Percentiles rank a stretch among this genome's conserved stretches.
These are phyloP conservation scores for Ettlia oleoabundans DNA, from an alignment of 139 green algal species.

Conservation along the genomic window DNA sequence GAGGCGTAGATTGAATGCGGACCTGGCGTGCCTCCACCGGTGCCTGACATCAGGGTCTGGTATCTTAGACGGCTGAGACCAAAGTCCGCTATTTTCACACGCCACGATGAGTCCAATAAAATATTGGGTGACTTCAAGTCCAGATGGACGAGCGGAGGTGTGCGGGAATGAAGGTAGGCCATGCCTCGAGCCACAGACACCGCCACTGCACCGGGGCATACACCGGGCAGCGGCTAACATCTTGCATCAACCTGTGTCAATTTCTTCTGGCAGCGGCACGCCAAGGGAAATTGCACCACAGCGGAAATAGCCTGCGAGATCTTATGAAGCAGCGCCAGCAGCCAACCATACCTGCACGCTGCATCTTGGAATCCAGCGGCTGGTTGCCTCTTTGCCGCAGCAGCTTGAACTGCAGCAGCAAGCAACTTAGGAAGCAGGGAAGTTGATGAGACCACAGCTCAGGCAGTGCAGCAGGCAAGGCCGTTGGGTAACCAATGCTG, in stretches of 20 bases:
- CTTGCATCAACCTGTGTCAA: no score
- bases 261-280: neutral
- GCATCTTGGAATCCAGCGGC: slow-evolving; percentile 46
- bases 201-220: slow-evolving; percentile 47
- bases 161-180: slow-evolving; percentile 79
- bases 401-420: slow-evolving; percentile 66
- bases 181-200: slow-evolving; percentile 72
- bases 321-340: no score
- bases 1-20: no score
- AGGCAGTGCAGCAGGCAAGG: no score
- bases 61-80: slow-evolving; percentile 28
- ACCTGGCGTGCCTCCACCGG: slow-evolving; percentile 19
- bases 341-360: slow-evolving; percentile 26
- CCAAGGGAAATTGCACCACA: no score
- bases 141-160: slow-evolving; percentile 78
- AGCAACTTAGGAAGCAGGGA: no score
- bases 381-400: slow-evolving; percentile 35
- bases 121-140: slow-evolving; percentile 81
- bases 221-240: no score
- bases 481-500: no score
- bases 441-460: no score
- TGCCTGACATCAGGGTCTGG: neutral
- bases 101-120: slow-evolving; percentile 75
- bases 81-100: slow-evolving; percentile 73
- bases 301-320: no score